Evolutionary conservation across 1,139 yeast genomes (phyloP).

Genomic region (Lodderomyces orthopsilosis): DNA sequence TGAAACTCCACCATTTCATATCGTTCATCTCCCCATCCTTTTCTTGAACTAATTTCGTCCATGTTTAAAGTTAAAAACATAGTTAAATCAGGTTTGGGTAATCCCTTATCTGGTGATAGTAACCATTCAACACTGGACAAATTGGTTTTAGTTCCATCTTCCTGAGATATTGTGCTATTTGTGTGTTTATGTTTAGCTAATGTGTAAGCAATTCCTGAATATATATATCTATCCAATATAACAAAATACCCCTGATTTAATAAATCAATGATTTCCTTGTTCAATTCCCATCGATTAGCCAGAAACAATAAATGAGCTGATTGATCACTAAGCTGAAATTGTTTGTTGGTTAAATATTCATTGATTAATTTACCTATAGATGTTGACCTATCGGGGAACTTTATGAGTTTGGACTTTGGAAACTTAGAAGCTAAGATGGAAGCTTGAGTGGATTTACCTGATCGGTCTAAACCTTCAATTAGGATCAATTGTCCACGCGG

Average conservation of each 20-base stretch:
- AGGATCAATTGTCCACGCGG: conserved; percentile 71
- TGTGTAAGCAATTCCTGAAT: conserved; percentile 91
- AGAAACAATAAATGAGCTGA: conserved; percentile 84
- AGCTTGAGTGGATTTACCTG: conserved; percentile 94
- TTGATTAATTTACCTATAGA: conserved; percentile 77
- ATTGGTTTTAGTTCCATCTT: background rate
- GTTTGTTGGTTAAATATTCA: conserved; percentile 57
- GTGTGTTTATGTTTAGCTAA: conserved; percentile 57
- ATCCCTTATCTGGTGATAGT: conserved; percentile 72
- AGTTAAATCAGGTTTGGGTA: conserved; percentile 84
- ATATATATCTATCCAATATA: conserved; percentile 82
- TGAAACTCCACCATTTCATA: conserved; percentile 81
- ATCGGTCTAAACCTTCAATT: conserved; percentile 90
- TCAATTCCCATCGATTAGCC: conserved; percentile 92
- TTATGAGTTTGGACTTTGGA: conserved; percentile 46
- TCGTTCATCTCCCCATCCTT: conserved; percentile 89
- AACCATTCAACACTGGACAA: conserved; percentile 67
- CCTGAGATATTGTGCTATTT: conserved; percentile 5
- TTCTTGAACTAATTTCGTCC: conserved; percentile 51
- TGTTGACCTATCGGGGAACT: conserved; percentile 88
- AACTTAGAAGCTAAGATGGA: conserved; percentile 41
- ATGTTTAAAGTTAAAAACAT: conserved; percentile 66
- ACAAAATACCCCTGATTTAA: conserved; percentile 57
- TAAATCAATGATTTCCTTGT: conserved; percentile 41
- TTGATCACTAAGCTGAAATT: conserved; percentile 59